Conservation (phyloP, 176 grass and related monocot genomes). For the Carex cristatella region DNA sequence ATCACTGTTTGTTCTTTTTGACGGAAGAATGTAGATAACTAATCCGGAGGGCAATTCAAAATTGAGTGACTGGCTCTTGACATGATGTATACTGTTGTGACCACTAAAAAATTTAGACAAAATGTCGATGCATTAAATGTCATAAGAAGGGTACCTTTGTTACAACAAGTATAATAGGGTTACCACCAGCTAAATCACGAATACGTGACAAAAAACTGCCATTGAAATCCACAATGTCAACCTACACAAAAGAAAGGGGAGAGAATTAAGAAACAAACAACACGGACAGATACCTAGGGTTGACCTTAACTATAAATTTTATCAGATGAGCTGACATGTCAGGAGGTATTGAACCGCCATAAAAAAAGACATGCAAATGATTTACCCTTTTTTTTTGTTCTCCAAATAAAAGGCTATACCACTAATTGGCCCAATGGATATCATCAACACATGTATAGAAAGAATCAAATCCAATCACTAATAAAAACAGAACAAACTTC, state of each 20-base stretch:
- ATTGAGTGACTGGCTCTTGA: neutral
- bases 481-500: neutral
- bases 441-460: neutral
- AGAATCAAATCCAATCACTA: neutral
- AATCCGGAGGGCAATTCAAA: neutral
- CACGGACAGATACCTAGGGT: neutral
- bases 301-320: neutral
- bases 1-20: neutral
- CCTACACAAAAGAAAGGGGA: constrained; percentile 33
- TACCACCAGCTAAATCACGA: constrained; percentile 76
- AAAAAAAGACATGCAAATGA: neutral
- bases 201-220: constrained; percentile 76
- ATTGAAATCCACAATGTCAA: constrained; percentile 97
- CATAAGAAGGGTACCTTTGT: constrained; percentile 55
- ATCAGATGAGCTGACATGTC: neutral
- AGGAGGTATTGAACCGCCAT: neutral
- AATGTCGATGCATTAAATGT: neutral
- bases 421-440: neutral
- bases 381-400: neutral
- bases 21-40: neutral
- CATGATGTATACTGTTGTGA: neutral
- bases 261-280: neutral
- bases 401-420: neutral
- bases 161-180: constrained; percentile 87
- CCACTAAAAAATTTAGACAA: neutral